Percentiles rank a stretch among this genome's conserved stretches.
Evolutionary conservation across 1,284 basidiomycete genomes (phyloP).

Genomic region (Heimioporus punctisporus): DNA sequence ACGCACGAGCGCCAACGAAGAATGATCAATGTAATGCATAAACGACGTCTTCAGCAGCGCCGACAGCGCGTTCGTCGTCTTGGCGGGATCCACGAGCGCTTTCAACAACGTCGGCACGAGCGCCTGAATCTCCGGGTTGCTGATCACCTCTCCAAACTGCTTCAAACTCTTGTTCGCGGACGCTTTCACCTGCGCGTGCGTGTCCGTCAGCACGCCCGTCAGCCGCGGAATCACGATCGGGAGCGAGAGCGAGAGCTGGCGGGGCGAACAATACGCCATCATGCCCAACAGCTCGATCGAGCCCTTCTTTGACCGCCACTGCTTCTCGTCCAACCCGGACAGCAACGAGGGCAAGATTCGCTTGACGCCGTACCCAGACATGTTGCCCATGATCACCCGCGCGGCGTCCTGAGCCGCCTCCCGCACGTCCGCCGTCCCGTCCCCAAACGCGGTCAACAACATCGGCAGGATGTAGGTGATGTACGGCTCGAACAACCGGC

Average conservation of each 20-base stretch:
- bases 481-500: constrained; percentile 95
- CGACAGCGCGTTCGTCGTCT: constrained; percentile 85
- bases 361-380: constrained; percentile 97
- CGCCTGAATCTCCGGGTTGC: constrained; percentile 93
- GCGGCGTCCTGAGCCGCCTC: constrained; percentile 96
- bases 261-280: constrained; percentile 99
- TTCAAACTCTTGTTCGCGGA: constrained; percentile 97
- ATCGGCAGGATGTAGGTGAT: constrained; percentile 87
- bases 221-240: constrained; percentile 97
- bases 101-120: constrained; percentile 94
- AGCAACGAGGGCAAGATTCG: constrained; percentile 92
- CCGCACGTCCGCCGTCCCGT: constrained; percentile 86
- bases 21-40: constrained; percentile 98
- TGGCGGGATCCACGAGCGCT: constrained; percentile 95
- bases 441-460: constrained; percentile 92
- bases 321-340: constrained; percentile 95
- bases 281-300: constrained; percentile 98
- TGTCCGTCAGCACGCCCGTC: constrained; percentile 95
- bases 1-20: constrained; percentile 92
- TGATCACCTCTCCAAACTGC: constrained; percentile 97
- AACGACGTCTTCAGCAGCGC: constrained; percentile 94
- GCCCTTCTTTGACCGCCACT: constrained; percentile 98
- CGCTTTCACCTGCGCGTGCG: constrained; percentile 94
- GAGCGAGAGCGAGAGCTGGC: constrained; percentile 93
- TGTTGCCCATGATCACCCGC: constrained; percentile 93